Percentiles rank a stretch among this genome's conserved stretches.
phyloP scores from a whole-genome alignment of 345 rosid species.

The Lepidium aucheri region DNA sequence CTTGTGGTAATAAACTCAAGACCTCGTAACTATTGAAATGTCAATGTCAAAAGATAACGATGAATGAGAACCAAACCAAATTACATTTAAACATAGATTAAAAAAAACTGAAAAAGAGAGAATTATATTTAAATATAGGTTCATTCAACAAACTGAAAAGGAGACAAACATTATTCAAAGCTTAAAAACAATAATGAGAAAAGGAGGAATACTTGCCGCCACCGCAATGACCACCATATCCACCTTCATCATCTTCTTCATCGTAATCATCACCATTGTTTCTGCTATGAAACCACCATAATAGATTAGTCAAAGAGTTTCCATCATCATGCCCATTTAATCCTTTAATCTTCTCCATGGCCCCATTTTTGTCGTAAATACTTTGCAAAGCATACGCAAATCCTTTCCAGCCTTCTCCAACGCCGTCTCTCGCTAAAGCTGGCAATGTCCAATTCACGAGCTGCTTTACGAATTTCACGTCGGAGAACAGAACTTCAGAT shows the following conservation, averaged over 20 bases:
- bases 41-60: too few relatives aligned
- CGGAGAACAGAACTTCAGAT: constrained; percentile 65
- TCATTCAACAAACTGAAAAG: not conserved
- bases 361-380: constrained; percentile 51
- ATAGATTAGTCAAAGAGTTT: constrained; percentile 62
- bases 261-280: constrained; percentile 29
- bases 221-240: constrained; percentile 22
- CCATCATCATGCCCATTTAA: constrained; percentile 67
- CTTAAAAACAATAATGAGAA: constrained; percentile 58
- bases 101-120: not conserved
- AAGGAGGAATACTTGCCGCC: constrained; percentile 67
- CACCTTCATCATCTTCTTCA: not conserved
- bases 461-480: constrained; percentile 42
- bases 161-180: not conserved
- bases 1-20: too few relatives aligned
- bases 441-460: constrained; percentile 83
- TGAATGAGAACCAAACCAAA: too few relatives aligned
- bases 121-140: not conserved
- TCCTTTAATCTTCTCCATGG: constrained; percentile 48
- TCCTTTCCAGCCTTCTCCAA: constrained; percentile 95
- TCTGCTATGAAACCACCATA: constrained; percentile 94
- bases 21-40: too few relatives aligned
- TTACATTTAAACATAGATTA: not conserved
- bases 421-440: constrained; percentile 56
- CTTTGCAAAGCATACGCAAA: constrained; percentile 78